A percentile compares a stretch with the other conserved stretches of the same genome.
Evolutionary conservation across 306 rosid species (phyloP).

Genomic region (Cicer bijugum): DNA sequence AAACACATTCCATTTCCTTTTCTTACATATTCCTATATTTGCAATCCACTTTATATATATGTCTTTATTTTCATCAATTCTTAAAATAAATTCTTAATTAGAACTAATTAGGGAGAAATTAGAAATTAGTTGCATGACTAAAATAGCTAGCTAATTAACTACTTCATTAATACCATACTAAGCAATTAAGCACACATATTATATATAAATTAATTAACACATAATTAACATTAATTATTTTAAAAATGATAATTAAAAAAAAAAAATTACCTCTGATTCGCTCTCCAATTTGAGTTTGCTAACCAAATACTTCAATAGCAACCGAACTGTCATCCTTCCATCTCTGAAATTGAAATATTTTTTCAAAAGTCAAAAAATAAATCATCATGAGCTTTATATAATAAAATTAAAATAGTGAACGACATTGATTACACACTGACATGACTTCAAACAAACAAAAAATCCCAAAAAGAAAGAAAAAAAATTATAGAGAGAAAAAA

Average conservation of each 20-base stretch:
- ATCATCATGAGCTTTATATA: conserved; percentile 8
- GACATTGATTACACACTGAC: conserved; percentile 49
- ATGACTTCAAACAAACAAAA: conserved; percentile 5
- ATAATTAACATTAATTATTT: not conserved
- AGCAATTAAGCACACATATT: conserved; percentile 30
- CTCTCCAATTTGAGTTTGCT: conserved; percentile 76
- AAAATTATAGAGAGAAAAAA: not conserved
- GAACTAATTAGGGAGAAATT: conserved; percentile 29
- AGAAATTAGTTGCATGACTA: not conserved
- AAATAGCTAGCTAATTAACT: not conserved
- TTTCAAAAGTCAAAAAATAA: conserved; percentile 10
- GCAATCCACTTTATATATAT: not conserved
- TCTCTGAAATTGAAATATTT: conserved; percentile 45
- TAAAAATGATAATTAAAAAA: not conserved
- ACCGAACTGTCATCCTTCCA: conserved; percentile 92
- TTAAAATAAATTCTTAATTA: not conserved
- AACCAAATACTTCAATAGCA: conserved; percentile 85
- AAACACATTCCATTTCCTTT: conserved; percentile 44
- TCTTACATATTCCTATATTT: conserved; percentile 31
- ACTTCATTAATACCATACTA: not conserved
- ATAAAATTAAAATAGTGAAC: conserved; percentile 16
- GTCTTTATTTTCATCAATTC: not conserved
- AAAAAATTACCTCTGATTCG: conserved; percentile 87
- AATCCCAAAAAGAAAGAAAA: not conserved
- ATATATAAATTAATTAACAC: not conserved